Conservation (phyloP, 106 monocot genomes). For the Dendrobium catenatum region DNA sequence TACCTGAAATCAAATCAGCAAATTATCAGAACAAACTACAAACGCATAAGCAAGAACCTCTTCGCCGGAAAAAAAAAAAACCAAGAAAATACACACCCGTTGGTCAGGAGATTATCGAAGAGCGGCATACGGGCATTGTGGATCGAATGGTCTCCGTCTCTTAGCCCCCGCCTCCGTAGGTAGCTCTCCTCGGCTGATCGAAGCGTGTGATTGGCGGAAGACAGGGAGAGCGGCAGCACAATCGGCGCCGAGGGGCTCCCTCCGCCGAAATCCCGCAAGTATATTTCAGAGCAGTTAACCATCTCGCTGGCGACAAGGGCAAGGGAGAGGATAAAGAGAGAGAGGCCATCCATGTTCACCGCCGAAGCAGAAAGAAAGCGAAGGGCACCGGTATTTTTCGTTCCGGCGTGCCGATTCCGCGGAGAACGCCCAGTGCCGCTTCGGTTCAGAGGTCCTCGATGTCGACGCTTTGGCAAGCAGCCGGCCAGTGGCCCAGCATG, state of each 20-base stretch:
- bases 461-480: neutral
- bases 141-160: neutral
- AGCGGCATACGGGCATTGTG: conserved; percentile 49
- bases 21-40: neutral
- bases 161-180: neutral
- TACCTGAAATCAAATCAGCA: conserved; percentile 33
- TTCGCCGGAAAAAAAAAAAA: neutral
- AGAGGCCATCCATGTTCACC: neutral
- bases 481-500: too few species aligned
- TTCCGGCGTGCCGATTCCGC: neutral
- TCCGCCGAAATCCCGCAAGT: neutral
- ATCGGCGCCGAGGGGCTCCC: neutral
- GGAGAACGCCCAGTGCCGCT: neutral
- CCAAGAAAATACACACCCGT: conserved; percentile 31
- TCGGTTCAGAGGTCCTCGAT: neutral
- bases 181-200: conserved; percentile 1
- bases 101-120: conserved; percentile 62
- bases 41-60: neutral
- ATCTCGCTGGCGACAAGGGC: neutral
- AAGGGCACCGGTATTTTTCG: too few species aligned
- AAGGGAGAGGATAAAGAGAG: neutral
- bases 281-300: neutral
- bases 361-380: neutral
- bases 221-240: neutral
- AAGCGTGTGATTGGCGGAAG: neutral